Base-by-base conservation (phyloP, 805 yeast species). In the Candida succiphila region DNA sequence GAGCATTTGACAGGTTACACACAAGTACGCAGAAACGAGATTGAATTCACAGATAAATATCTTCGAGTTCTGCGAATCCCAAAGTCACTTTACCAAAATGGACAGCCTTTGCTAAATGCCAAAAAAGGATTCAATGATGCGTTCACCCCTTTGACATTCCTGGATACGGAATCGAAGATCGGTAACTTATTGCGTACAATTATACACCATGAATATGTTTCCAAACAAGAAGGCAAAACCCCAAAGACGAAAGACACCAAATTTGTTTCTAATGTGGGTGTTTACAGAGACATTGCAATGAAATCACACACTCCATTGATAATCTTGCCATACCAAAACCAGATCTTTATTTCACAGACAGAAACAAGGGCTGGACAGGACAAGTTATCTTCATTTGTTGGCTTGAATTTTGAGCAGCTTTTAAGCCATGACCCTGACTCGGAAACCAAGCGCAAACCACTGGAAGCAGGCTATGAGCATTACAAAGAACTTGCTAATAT, bases 241-340 rank as follows among this genome's bases (percentile, higher is more conserved):
- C 23, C 13, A 14, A 17, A 13, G n/a, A 4, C 5, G 5, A 4
- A 12, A 23, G 5, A 30, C 17, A 17, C 27, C 32, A 5, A 8
- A 21, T 17, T 30, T 22, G 22, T 30, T 7, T 30, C 32, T 14
- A 17, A 21, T 7, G 4, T 22, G 6, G 32, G 32, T 4, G n/a
- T 30, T 6, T 30, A 22, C 12, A 30, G 23, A 14, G 32, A 30
- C 19, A 30, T 30, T 7, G 32, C 32, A 22, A 25, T 23, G 19
- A 30, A 13, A 12, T 10, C 5, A n/a, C n/a, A n/a, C 14, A 23
- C 10, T n/a, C 21, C 8, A 25, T 25, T 22, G 21, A 30, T 17
- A 19, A 30, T 30, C 27, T 30, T 4, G 27, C 23, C 15, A 7
- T 30, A 22, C n/a, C 19, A 30, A 5, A 19, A 19, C 8, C 32